phyloP scores from a whole-genome alignment of 305 asterid species.

The Fraxinus latifolia region DNA sequence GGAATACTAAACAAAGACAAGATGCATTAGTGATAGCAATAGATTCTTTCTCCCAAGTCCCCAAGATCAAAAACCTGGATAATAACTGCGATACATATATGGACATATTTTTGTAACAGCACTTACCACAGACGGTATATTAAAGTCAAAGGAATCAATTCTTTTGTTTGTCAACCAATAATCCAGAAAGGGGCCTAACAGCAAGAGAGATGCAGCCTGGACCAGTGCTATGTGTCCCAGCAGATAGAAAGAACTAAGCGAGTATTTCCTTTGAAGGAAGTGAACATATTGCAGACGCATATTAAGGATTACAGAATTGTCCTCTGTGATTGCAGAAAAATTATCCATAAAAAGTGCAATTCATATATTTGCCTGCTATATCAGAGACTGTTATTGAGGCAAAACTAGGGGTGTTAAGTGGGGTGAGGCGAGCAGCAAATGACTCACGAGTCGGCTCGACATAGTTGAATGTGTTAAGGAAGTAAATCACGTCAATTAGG shows the following conservation, averaged over 20 bases:
- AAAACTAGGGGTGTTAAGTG: background rate
- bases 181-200: conserved; percentile 80
- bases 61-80: conserved; percentile 7
- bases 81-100: background rate
- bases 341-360: background rate
- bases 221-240: conserved; percentile 92
- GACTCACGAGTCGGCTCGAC: too few species aligned
- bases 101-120: conserved; percentile 16
- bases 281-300: conserved; percentile 74
- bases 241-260: conserved; percentile 83
- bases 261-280: conserved; percentile 78
- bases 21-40: too few species aligned
- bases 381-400: background rate
- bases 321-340: conserved; percentile 19
- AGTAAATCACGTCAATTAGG: too few species aligned
- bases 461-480: too few species aligned
- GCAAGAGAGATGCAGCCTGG: conserved; percentile 70
- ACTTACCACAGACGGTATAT: conserved; percentile 60
- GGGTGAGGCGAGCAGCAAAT: too few species aligned
- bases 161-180: conserved; percentile 84
- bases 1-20: too few species aligned
- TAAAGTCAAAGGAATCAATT: conserved; percentile 60
- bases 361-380: background rate
- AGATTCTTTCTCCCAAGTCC: too few species aligned
- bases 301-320: conserved; percentile 11